Conservation (phyloP, 768 basidiomycete species). For the Sutorius australiensis region DNA sequence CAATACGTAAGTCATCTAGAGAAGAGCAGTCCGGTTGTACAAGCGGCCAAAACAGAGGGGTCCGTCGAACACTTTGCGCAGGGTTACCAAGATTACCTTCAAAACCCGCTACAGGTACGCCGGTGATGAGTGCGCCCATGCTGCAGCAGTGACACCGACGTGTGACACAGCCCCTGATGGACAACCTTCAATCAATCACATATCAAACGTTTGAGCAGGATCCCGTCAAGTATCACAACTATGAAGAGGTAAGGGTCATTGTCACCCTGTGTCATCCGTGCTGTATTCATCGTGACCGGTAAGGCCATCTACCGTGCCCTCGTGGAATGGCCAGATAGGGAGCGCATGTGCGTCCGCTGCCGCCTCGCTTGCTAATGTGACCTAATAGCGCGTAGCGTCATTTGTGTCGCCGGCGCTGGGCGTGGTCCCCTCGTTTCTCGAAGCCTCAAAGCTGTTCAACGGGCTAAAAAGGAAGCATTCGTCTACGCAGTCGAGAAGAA, state of each 20-base stretch:
- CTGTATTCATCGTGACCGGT: slow-evolving; percentile 8
- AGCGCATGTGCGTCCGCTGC: slow-evolving; percentile 55
- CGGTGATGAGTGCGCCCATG: not conserved
- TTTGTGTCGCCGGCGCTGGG: slow-evolving; percentile 94
- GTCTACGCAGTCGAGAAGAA: slow-evolving; percentile 97
- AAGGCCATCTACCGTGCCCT: slow-evolving; percentile 83
- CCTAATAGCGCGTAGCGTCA: slow-evolving; percentile 47
- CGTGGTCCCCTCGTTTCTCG: slow-evolving; percentile 90
- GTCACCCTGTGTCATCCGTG: slow-evolving; percentile 9
- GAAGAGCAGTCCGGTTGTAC: slow-evolving; percentile 64
- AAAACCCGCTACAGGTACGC: slow-evolving; percentile 85
- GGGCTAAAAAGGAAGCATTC: slow-evolving; percentile 56
- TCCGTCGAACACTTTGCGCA: slow-evolving; percentile 88
- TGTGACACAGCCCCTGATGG: slow-evolving; percentile 79
- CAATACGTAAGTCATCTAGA: slow-evolving; percentile 87
- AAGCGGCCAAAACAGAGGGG: slow-evolving; percentile 60
- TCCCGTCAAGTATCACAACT: slow-evolving; percentile 92
- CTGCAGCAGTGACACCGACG: slow-evolving; percentile 8
- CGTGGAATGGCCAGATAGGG: slow-evolving; percentile 57
- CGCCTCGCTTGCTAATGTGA: slow-evolving; percentile 12
- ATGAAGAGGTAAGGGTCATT: slow-evolving; percentile 70
- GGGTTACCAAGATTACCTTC: slow-evolving; percentile 93
- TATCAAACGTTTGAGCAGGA: slow-evolving; percentile 99
- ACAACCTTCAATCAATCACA: slow-evolving; percentile 91
- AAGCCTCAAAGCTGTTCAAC: slow-evolving; percentile 70